These are phyloP conservation scores for Saitozyma podzolica DNA, from an alignment of 768 basidiomycete genomes.

Conservation along the genomic window DNA sequence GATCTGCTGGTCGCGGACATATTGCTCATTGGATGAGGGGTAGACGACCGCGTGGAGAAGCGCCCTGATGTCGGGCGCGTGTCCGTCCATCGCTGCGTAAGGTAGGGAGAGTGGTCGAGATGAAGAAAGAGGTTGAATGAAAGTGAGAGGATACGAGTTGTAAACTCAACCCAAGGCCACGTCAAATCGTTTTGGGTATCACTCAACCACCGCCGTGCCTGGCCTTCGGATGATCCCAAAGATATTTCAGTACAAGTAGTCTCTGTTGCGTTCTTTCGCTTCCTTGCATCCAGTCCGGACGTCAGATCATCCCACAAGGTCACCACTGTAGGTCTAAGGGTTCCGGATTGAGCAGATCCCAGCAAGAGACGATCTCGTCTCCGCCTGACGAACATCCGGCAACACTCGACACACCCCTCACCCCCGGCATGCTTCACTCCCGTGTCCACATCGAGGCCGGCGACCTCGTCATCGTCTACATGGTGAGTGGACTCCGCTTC, in stretches of 20 bases:
- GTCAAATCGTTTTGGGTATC: no score
- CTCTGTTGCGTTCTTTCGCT: no score
- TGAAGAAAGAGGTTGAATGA: neutral
- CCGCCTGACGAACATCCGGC: neutral
- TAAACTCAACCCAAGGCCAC: no score
- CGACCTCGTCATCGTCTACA: slow-evolving; percentile 54
- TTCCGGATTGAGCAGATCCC: no score
- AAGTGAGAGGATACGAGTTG: neutral
- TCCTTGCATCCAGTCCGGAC: no score
- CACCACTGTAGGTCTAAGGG: no score
- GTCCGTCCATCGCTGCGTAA: slow-evolving; percentile 9
- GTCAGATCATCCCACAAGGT: no score
- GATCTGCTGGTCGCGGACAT: slow-evolving; percentile 35
- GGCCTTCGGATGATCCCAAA: no score
- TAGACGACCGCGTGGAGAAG: slow-evolving; percentile 36
- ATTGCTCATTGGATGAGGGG: slow-evolving; percentile 29
- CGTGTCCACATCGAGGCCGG: slow-evolving; percentile 49
- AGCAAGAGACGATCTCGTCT: no score
- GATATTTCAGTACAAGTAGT: no score
- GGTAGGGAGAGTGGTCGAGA: neutral
- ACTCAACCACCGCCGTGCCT: no score
- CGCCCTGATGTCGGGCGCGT: slow-evolving; percentile 18
- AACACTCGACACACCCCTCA: neutral
- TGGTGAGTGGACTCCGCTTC: slow-evolving; percentile 36
- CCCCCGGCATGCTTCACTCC: slow-evolving; percentile 39